These are phyloP conservation scores for Nakazawaea sp. DNA, from an alignment of 805 yeast species.

Conservation along the genomic window DNA sequence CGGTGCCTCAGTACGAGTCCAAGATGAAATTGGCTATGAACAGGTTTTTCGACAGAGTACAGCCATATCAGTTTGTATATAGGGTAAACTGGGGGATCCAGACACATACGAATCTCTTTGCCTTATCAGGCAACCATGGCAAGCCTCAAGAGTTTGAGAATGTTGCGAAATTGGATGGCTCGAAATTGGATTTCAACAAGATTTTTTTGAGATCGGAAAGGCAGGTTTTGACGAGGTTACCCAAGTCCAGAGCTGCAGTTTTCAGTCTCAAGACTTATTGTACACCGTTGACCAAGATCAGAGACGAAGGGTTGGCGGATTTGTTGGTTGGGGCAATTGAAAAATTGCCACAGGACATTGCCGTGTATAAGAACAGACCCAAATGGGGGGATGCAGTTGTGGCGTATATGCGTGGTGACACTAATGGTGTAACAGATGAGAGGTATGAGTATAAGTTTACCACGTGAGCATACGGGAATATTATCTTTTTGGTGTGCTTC, in stretches of 20 bases:
- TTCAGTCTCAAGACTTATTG: constrained; percentile 53
- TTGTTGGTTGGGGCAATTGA: constrained; percentile 57
- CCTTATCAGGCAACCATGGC: constrained; percentile 37
- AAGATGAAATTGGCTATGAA: constrained; percentile 59
- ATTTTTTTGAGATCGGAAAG: constrained; percentile 56
- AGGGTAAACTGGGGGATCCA: constrained; percentile 71
- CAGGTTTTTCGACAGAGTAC: constrained; percentile 51
- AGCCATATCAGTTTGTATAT: constrained; percentile 47
- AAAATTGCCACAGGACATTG: constrained; percentile 52
- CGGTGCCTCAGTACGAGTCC: constrained; percentile 62
- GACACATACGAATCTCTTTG: constrained; percentile 43
- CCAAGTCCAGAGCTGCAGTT: constrained; percentile 35
- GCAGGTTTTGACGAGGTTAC: constrained; percentile 48
- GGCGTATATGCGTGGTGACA: constrained; percentile 29
- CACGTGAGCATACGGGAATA: no score
- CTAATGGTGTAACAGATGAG: constrained; percentile 25
- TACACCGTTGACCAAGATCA: constrained; percentile 42
- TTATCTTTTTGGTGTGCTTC: no score
- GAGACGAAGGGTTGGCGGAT: constrained; percentile 39
- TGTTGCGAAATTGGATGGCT: constrained; percentile 22
- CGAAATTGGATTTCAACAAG: constrained; percentile 32
- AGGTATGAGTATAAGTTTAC: constrained; percentile 16
- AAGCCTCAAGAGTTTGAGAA: constrained; percentile 24
- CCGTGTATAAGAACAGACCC: constrained; percentile 53
- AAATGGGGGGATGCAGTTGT: constrained; percentile 69